phyloP scores from a whole-genome alignment of 1,284 basidiomycete species.

The Golubevia sp. region DNA sequence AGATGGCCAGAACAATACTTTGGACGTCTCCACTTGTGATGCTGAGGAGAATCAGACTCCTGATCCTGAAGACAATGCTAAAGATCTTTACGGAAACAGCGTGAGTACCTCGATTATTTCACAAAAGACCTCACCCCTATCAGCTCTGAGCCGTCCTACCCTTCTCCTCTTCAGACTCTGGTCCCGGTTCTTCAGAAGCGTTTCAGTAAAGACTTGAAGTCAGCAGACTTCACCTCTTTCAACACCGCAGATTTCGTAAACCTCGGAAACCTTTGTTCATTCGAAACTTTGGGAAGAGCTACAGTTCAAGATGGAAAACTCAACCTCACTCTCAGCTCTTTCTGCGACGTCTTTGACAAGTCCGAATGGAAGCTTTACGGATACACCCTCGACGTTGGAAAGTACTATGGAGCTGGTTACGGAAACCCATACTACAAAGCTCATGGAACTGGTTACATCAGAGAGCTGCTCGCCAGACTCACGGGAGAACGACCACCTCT shows the following conservation, averaged over 20 bases:
- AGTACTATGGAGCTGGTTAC: slow-evolving; percentile 20
- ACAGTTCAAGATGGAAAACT: slow-evolving; percentile 13
- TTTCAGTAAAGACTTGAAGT: slow-evolving; percentile 5
- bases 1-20: slow-evolving; percentile 18
- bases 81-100: slow-evolving; percentile 11
- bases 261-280: slow-evolving; percentile 12
- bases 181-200: slow-evolving; percentile 12
- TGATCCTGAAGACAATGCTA: slow-evolving; percentile 11
- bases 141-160: no score
- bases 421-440: slow-evolving; percentile 17
- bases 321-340: slow-evolving; percentile 3
- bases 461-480: slow-evolving; percentile 19
- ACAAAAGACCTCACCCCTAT: no score
- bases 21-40: slow-evolving; percentile 19
- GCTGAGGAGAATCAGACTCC: slow-evolving; percentile 2
- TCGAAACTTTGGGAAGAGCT: slow-evolving; percentile 17
- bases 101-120: not conserved
- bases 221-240: slow-evolving; percentile 10
- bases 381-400: slow-evolving; percentile 18
- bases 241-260: slow-evolving; percentile 15
- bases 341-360: slow-evolving; percentile 14
- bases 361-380: slow-evolving; percentile 18
- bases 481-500: slow-evolving; percentile 3
- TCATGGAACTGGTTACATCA: slow-evolving; percentile 12
- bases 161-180: slow-evolving; percentile 8